These are phyloP conservation scores for Cercophora newfieldiana DNA, from an alignment of 495 filamentous ascomycete genomes.

Conservation along the genomic window DNA sequence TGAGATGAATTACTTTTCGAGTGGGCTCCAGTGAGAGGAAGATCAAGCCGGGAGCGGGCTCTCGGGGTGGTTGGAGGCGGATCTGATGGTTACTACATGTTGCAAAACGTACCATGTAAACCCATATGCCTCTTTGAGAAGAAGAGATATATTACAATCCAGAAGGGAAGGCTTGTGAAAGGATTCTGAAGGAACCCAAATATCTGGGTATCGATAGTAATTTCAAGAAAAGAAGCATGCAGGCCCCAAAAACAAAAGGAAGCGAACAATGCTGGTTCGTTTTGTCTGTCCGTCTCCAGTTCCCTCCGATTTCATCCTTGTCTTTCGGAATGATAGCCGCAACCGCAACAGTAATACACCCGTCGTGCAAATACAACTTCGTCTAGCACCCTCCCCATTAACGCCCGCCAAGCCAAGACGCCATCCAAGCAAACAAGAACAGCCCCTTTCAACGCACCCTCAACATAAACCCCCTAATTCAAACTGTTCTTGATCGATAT, in stretches of 20 bases:
- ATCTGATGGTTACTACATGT: background rate
- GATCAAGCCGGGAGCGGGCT: background rate
- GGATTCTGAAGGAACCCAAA: background rate
- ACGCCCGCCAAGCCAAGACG: background rate
- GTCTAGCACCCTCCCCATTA: background rate
- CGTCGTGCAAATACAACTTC: background rate
- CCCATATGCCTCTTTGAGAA: background rate
- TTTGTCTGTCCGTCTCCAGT: background rate
- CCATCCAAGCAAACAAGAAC: conserved; percentile 3
- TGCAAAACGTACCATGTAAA: background rate
- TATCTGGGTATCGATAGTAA: conserved; percentile 6
- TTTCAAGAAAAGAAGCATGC: background rate
- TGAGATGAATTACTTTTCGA: conserved; percentile 28
- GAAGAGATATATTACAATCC: background rate
- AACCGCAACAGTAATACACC: conserved; percentile 1
- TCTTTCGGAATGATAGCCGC: background rate
- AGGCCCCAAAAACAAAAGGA: background rate
- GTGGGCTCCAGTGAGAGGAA: background rate
- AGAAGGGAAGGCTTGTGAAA: background rate
- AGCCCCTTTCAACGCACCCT: no score
- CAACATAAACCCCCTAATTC: conserved; percentile 3
- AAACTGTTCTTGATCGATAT: conserved; percentile 27
- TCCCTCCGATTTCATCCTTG: background rate
- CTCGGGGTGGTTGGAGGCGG: background rate
- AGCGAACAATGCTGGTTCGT: background rate